Evolutionary conservation across 208 protist species (phyloP), one percentile per base, ranked within the genome.

Genomic region (Trypanosoma avium): DNA sequence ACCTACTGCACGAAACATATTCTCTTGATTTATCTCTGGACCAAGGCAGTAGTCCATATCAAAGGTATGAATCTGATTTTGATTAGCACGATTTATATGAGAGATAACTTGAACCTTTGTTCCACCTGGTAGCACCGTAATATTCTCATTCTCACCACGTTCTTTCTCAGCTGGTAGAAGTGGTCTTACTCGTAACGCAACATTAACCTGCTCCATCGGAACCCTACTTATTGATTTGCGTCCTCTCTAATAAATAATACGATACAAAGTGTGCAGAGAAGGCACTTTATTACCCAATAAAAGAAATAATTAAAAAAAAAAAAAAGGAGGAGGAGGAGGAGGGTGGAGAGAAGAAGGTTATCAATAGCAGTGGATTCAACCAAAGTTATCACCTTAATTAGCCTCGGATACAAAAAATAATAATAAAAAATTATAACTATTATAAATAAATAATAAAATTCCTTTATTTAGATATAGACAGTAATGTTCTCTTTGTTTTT

Each of bases 161-260:
- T 79, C 73, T 30, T 27, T 22, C 79, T 96, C 75, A 60, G 70
- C 2, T 63, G 85, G 38, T 21, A 88, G 59, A 57, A 83, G 79
- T 73, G 97, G 83, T 8, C 84, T 77, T n/a, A 87, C 68, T 13
- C 84, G 84, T 10, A 91, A 27, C 9, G 67, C 75, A 48, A 82
- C 84, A 3, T 62, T 38, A 27, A 92, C 70, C 53, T 79, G 73
- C 24, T 79, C 69, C 56, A 67, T 72, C 5, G 15, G 24, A 0
- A 38, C 36, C 35, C 40, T 40, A 9, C 8, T 9, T 30, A 50
- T 50, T 26, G 24, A 13, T 1, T 15, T n/a, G 24, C 45, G 3
- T 10, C 24, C 10, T 29, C 9, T 50, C 17, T n/a, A 50, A 30
- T 26, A 30, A 10, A 30, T 9, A 30, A 50, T 2, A n/a, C 36